A percentile compares a stretch with the other conserved stretches of the same genome.
Conservation (phyloP, 225 moss, liverwort and hornwort genomes). For the Rhytidiadelphus loreus region DNA sequence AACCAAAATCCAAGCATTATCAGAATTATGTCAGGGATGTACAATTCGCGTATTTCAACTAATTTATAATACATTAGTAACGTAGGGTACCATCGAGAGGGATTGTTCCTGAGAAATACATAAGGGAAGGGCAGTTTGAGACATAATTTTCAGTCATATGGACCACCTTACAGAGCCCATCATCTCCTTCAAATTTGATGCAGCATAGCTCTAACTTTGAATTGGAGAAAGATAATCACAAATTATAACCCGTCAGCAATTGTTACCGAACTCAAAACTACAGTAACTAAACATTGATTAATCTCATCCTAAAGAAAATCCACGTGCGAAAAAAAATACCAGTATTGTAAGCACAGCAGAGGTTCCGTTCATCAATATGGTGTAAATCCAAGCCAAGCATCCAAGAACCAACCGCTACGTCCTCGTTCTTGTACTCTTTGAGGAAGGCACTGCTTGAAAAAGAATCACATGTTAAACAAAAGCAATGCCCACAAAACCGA, state of each 20-base stretch:
- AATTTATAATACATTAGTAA: neutral
- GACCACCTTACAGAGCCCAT: neutral
- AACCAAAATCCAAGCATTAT: conserved; percentile 2
- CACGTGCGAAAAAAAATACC: conserved; percentile 25
- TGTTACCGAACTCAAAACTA: neutral
- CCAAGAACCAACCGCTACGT: conserved; percentile 90
- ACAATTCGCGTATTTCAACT: neutral
- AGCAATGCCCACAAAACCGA: neutral
- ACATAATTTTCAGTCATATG: neutral
- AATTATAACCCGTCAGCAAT: neutral
- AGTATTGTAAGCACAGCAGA: conserved; percentile 68
- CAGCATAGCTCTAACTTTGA: neutral
- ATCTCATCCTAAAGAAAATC: neutral
- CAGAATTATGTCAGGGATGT: neutral
- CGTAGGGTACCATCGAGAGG: neutral
- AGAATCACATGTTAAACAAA: neutral
- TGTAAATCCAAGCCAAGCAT: conserved; percentile 83
- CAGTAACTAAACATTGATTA: neutral
- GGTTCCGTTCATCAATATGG: conserved; percentile 73
- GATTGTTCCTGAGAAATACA: neutral
- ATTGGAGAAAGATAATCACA: neutral
- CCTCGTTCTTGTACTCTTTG: conserved; percentile 93
- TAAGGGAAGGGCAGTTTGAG: neutral
- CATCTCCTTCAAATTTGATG: neutral
- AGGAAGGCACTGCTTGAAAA: conserved; percentile 55